Conservation (phyloP, 2,329 filamentous ascomycete genomes). For the Amauroascus verrucosus region DNA sequence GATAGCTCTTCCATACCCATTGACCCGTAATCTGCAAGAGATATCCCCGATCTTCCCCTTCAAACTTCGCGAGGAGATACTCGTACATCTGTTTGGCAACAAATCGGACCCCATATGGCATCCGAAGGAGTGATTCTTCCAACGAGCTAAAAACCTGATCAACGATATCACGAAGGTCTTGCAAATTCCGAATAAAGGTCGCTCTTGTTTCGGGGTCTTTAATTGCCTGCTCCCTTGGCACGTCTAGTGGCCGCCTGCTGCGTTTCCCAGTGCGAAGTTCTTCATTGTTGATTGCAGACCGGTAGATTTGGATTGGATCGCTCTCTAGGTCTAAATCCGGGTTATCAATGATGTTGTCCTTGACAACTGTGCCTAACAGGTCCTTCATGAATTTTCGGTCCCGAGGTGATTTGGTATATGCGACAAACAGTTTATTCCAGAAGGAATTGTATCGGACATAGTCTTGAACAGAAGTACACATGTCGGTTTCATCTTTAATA, state of each 20-base stretch:
- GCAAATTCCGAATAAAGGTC: conserved; percentile 86
- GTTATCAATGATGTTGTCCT: conserved; percentile 87
- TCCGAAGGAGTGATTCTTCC: conserved; percentile 72
- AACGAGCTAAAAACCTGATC: conserved; percentile 77
- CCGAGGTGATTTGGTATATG: conserved; percentile 80
- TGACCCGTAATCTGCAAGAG: conserved; percentile 75
- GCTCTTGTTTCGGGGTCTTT: conserved; percentile 85
- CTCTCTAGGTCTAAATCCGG: conserved; percentile 85
- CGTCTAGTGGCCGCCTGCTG: conserved; percentile 69
- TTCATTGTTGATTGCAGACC: conserved; percentile 91
- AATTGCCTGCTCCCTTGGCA: conserved; percentile 88
- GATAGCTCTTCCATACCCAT: conserved; percentile 91
- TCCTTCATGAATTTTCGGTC: conserved; percentile 89
- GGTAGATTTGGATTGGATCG: conserved; percentile 94
- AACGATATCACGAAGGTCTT: conserved; percentile 86
- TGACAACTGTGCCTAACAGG: conserved; percentile 71
- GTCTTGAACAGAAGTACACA: conserved; percentile 63
- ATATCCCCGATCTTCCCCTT: conserved; percentile 63
- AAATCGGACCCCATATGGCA: conserved; percentile 89
- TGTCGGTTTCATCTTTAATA: conserved; percentile 74
- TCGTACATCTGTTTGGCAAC: conserved; percentile 79
- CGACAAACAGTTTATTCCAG: conserved; percentile 76
- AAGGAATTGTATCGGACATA: conserved; percentile 85
- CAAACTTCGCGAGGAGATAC: conserved; percentile 64
- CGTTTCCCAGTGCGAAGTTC: conserved; percentile 82